A percentile compares a stretch with the other conserved stretches of the same genome.
Conservation (phyloP, 768 basidiomycete genomes). For the Phanerochaete carnosa region DNA sequence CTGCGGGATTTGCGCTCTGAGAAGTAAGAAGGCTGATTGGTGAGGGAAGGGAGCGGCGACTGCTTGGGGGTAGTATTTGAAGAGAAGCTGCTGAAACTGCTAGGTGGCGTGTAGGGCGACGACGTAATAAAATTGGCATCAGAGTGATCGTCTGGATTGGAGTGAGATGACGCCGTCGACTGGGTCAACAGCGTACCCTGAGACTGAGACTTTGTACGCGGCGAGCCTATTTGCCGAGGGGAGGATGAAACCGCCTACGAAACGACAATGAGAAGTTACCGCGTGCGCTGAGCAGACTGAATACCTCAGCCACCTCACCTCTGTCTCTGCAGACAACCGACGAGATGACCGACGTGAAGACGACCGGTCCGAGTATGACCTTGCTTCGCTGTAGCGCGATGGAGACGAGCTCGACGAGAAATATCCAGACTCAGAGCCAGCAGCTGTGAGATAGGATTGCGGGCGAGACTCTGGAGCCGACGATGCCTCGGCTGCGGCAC, state of each 20-base stretch:
- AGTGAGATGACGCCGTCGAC: constrained; percentile 11
- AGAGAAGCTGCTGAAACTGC: constrained; percentile 9
- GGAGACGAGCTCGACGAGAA: background rate
- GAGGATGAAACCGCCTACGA: background rate
- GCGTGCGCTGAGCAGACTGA: constrained; percentile 2
- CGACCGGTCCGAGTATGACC: background rate
- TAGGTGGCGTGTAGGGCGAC: constrained; percentile 9
- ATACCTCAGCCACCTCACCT: constrained; percentile 11
- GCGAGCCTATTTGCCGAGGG: background rate
- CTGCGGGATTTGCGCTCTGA: background rate
- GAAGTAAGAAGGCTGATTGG: constrained; percentile 6
- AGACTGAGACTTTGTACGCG: constrained; percentile 9
- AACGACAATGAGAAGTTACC: background rate
- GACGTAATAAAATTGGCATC: constrained; percentile 2
- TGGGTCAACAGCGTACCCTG: constrained; percentile 10
- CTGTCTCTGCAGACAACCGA: constrained; percentile 1
- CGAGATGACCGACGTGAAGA: constrained; percentile 5
- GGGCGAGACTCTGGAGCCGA: constrained; percentile 13
- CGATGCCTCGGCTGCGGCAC: constrained; percentile 33
- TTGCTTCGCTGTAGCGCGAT: constrained; percentile 4
- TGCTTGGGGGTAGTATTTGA: constrained; percentile 8
- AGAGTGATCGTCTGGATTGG: constrained; percentile 7
- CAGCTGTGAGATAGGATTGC: constrained; percentile 1
- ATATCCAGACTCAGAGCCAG: constrained; percentile 6
- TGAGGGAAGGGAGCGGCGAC: constrained; percentile 14